Base-by-base conservation (phyloP, 305 asterid genomes). In the Andrographis paniculata region DNA sequence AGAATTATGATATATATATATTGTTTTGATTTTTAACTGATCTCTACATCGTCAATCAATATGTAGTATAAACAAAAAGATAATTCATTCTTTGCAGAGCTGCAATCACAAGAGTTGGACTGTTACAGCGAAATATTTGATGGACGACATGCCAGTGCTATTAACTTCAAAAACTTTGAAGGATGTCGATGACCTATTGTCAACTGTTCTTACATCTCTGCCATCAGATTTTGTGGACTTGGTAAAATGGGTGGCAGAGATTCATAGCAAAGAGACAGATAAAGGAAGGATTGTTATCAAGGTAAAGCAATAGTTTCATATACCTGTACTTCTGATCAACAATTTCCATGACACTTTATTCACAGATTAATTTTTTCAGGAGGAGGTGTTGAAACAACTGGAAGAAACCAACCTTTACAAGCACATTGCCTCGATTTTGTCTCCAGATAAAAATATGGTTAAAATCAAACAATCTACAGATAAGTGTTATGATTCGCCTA, bases 101-200 rank as follows among this genome's bases (percentile, higher is more conserved):
- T 92, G 96, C 69, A 92, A 92, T 50, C 82, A 92, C 35, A 96
- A 87, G 75, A 92, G 82, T 63, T 92, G 99, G 99, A 62, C 53
- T 50, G 62, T 72, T 60, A 77, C 80, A 61, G 92, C 95, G 19
- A 81, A 79, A 71, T 82, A 75, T 73, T 66, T 92, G 71, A 65
- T 72, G 68, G 96, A 84, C 58, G 99, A 81, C 45, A 84, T 92
- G 61, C 96, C 94, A 1, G 58, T 65, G 62, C 71, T 92, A 17
- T 59, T 92, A 53, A 62, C 75, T 61, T 81, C 86, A 17, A 71
- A 72, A 27, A 48, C 55, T 42, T 46, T 72, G 52, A 78, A 75
- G 74, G 82, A 75, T 62, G 58, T 71, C 52, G 65, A 72, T 58
- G 66, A 72, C 59, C 93, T 79, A 24, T 77, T 92, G 45, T 59